Conservation (phyloP, 176 grass and related monocot species). For the Oryza meridionalis region DNA sequence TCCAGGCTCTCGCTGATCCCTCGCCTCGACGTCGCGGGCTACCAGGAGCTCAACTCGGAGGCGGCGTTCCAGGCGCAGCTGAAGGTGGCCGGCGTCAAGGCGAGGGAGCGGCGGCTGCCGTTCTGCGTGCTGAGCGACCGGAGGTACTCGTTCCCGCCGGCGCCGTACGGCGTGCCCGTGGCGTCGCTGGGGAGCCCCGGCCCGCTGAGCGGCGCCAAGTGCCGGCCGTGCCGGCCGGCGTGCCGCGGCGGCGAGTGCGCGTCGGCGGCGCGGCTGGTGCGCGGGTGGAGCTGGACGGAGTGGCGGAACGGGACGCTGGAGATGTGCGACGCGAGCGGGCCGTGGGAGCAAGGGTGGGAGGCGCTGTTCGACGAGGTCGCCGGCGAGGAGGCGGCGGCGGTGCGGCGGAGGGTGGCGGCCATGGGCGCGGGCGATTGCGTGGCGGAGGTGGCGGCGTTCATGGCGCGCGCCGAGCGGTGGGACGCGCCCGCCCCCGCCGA, state of each 20-base stretch:
- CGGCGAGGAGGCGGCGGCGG: conserved; percentile 40
- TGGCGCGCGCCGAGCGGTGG: conserved; percentile 22
- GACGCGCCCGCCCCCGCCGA: conserved; percentile 44
- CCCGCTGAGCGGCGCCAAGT: conserved; percentile 84
- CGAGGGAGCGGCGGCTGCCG: conserved; percentile 43
- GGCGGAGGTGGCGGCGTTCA: conserved; percentile 50
- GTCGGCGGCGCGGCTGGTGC: background rate
- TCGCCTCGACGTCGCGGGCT: conserved; percentile 41
- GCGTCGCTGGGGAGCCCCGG: conserved; percentile 64
- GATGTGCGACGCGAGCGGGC: conserved; percentile 56
- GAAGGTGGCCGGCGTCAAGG: background rate
- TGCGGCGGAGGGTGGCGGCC: conserved; percentile 6
- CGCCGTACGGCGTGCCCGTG: conserved; percentile 60
- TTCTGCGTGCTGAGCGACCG: conserved; percentile 81
- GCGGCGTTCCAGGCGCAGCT: conserved; percentile 72
- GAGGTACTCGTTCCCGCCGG: conserved; percentile 61
- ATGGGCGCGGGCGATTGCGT: conserved; percentile 47
- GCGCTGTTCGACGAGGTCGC: conserved; percentile 53
- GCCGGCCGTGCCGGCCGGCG: conserved; percentile 55
- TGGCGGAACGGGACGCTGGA: conserved; percentile 60
- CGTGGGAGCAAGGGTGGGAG: conserved; percentile 69
- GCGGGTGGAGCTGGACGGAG: conserved; percentile 62
- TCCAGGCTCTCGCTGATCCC: conserved; percentile 64
- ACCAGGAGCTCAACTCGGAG: conserved; percentile 70
- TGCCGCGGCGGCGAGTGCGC: conserved; percentile 43